phyloP scores from a whole-genome alignment of 2,329 filamentous ascomycete genomes.

The Hypoxylon sp. region DNA sequence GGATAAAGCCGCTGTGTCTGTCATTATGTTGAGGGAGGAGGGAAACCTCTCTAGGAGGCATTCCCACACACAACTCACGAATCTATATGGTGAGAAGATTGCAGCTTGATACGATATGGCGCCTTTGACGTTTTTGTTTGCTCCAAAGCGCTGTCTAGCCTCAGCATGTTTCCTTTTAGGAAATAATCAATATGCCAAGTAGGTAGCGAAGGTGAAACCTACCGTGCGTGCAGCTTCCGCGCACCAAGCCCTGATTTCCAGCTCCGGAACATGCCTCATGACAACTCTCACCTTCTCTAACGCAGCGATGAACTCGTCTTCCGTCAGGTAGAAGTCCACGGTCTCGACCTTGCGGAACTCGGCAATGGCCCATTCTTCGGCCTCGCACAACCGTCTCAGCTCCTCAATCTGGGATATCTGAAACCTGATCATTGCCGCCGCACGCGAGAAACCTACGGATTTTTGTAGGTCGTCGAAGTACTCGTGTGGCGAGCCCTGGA shows the following conservation, averaged over 20 bases:
- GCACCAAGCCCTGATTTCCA: slow-evolving; percentile 56
- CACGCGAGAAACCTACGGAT: slow-evolving; percentile 55
- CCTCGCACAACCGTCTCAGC: slow-evolving; percentile 58
- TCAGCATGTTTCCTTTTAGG: slow-evolving; percentile 8
- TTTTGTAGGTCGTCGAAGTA: slow-evolving; percentile 56
- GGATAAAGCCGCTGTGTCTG: slow-evolving; percentile 49
- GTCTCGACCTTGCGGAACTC: slow-evolving; percentile 64
- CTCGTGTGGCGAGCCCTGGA: slow-evolving; percentile 63
- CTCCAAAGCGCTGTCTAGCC: slow-evolving; percentile 54
- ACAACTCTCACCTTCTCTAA: slow-evolving; percentile 55
- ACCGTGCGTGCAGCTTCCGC: slow-evolving; percentile 55
- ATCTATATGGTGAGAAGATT: slow-evolving; percentile 66
- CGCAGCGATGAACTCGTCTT: slow-evolving; percentile 55
- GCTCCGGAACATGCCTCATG: slow-evolving; percentile 58
- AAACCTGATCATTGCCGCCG: slow-evolving; percentile 60
- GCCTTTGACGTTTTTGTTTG: slow-evolving; percentile 57
- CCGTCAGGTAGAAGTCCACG: slow-evolving; percentile 62
- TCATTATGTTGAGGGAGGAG: slow-evolving; percentile 33
- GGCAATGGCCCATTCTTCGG: slow-evolving; percentile 53
- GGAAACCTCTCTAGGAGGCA: slow-evolving; percentile 55
- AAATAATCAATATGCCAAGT: background rate
- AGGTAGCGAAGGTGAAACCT: slow-evolving; percentile 26
- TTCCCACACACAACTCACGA: slow-evolving; percentile 64
- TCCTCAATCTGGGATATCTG: slow-evolving; percentile 60
- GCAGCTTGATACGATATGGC: slow-evolving; percentile 63